Evolutionary conservation across 192 early-diverging fungal species (phyloP).

Genomic region (Entomortierella lignicola): DNA sequence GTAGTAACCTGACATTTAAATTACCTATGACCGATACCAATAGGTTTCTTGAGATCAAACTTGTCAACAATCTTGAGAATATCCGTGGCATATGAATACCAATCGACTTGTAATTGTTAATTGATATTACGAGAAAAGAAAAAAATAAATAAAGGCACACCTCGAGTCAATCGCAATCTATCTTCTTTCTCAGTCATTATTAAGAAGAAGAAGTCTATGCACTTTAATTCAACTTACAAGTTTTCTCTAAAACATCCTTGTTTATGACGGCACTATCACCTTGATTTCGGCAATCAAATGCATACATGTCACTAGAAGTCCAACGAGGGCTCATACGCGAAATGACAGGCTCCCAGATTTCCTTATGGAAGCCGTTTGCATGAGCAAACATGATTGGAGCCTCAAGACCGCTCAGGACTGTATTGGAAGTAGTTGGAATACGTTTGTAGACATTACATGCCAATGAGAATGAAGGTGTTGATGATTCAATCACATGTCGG

Average conservation of each 20-base stretch:
- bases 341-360: constrained; percentile 67
- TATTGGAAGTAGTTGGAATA: neutral
- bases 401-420: neutral
- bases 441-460: constrained; percentile 39
- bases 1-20: too few relatives aligned
- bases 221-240: constrained; percentile 38
- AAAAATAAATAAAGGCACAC: neutral
- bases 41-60: constrained; percentile 36
- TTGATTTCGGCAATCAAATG: constrained; percentile 67
- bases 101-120: constrained; percentile 55
- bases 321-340: constrained; percentile 26
- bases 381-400: constrained; percentile 62
- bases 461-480: constrained; percentile 8
- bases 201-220: neutral
- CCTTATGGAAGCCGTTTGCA: constrained; percentile 72
- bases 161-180: neutral
- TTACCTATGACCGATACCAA: constrained; percentile 72
- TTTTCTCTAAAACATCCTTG: constrained; percentile 45
- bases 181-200: neutral
- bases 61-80: constrained; percentile 59
- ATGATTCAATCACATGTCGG: too few relatives aligned
- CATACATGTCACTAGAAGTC: constrained; percentile 53
- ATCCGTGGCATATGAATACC: constrained; percentile 65
- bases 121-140: neutral
- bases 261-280: constrained; percentile 69